Evolutionary conservation across 1,284 basidiomycete species (phyloP), one percentile per base, ranked within the genome.

Genomic region (Papiliotrema fonsecae): DNA sequence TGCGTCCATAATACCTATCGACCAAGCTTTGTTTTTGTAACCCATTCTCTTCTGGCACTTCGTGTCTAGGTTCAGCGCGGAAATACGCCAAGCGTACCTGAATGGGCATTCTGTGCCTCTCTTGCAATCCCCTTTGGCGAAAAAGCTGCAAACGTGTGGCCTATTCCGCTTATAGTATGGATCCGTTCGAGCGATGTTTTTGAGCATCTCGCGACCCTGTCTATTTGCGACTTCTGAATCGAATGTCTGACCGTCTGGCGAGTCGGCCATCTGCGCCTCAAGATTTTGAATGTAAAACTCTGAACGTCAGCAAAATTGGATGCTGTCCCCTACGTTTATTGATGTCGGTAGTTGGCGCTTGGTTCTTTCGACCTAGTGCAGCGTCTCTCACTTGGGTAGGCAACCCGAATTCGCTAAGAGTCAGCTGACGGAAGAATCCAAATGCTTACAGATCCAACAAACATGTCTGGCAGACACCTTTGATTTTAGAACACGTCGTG

Each of bases 401-500:
- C 39, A 99, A 76, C 16, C 90, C 90, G 62, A 92, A 99, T 73
- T 97, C 92, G 34, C 71, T 72, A 44, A n/a, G 14, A 14, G 22
- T 52, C 38, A 54, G 47, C 42, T 28, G 28, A 13, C 4, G 34
- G 6, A 14, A 5, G 13, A 24, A 28, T n/a, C 24, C 25, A 45
- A 50, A 11, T 5, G 60, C 67, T 45, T 38, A 71, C 52, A 94
- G 80, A 70, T 99, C 96, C 30, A 99, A 78, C 25, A 99, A 78
- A 72, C 96, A 98, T 1, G 93, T 97, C 76, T 98, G 96, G 76
- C 96, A 99, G 36, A 96, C 88, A 65, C 98, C 97, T 79, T 97
- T 97, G 62, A 97, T 86, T 78, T 97, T 98, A 32, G 94, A 89
- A 64, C 96, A 98, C 1, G 96, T 97, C 70, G 96, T 92, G 75